Evolutionary conservation across 106 monocot species (phyloP).

Genomic region (Posidonia australis): DNA sequence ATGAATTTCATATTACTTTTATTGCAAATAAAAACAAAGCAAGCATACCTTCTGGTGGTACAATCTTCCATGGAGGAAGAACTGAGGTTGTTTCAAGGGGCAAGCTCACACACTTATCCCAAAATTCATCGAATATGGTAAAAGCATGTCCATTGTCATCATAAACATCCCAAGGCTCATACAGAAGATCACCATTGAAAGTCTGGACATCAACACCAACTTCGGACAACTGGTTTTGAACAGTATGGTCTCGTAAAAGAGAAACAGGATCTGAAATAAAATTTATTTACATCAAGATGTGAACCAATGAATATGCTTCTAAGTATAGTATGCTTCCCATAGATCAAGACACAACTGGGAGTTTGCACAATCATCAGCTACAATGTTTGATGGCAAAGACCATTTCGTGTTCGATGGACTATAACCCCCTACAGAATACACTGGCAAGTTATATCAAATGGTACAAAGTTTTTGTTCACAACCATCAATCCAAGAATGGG

Average conservation of each 20-base stretch:
- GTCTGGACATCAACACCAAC: slow-evolving; percentile 46
- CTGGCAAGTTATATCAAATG: no score
- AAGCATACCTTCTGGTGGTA: slow-evolving; percentile 45
- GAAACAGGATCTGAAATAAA: slow-evolving; percentile 71
- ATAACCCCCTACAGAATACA: no score
- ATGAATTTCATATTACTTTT: no score
- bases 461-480: no score
- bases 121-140: slow-evolving; percentile 53
- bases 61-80: slow-evolving; percentile 59
- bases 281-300: no score
- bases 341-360: background rate
- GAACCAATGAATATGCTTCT: no score
- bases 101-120: slow-evolving; percentile 51
- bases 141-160: slow-evolving; percentile 60
- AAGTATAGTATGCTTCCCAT: no score
- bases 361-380: background rate
- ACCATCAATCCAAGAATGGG: no score
- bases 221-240: slow-evolving; percentile 46
- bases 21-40: no score
- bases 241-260: slow-evolving; percentile 66
- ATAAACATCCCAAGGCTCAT: slow-evolving; percentile 83
- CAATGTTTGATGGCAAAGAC: no score
- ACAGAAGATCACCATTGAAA: slow-evolving; percentile 74
- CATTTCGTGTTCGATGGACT: no score
- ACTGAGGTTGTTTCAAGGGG: slow-evolving; percentile 31